Evolutionary conservation across 306 rosid species (phyloP), one percentile per base, ranked within the genome.

Genomic region (Fagus crenata): DNA sequence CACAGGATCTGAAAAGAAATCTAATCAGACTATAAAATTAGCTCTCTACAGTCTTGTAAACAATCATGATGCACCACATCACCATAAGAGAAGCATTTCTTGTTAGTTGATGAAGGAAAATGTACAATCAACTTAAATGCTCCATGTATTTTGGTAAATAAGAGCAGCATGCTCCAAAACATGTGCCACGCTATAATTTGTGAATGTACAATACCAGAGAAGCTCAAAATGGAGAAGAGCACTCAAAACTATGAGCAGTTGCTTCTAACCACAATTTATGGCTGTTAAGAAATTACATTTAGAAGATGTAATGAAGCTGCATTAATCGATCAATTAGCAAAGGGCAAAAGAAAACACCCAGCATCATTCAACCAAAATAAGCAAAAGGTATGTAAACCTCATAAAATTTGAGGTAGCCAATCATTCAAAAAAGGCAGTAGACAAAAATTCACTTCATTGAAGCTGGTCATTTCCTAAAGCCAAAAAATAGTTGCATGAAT

Each of bases 1-100:
- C 71, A 81, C 35, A 33, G 42, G 49, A 71, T 63, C 54, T 69
- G 31, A 41, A 69, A 46, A 7, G 22, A 39, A 60, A 15, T 65
- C 15, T 14, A 37, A 17, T 31, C 71, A 65, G 0, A 32, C 46
- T n/a, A n/a, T n/a, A n/a, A n/a, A n/a, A n/a, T n/a, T n/a, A n/a
- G n/a, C n/a, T n/a, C n/a, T n/a, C n/a, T n/a, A n/a, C n/a, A n/a
- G n/a, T n/a, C n/a, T n/a, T n/a, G n/a, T n/a, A 0, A 6, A 39
- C 42, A 39, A 39, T 39, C 42, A 3, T 39, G 42, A 39, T 6
- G 42, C 5, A 3, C 42, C 42, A 39, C 5, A 39, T 39, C 42
- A 39, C 42, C 42, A 39, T 6, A 39, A 39, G 42, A 39, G 42
- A 4, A 39, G 42, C 42, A 39, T 39, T 39, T 39, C 42, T 39